A percentile compares a stretch with the other conserved stretches of the same genome.
Evolutionary conservation across 1,139 yeast genomes (phyloP).

Genomic region (Saccharomyces hybrid): DNA sequence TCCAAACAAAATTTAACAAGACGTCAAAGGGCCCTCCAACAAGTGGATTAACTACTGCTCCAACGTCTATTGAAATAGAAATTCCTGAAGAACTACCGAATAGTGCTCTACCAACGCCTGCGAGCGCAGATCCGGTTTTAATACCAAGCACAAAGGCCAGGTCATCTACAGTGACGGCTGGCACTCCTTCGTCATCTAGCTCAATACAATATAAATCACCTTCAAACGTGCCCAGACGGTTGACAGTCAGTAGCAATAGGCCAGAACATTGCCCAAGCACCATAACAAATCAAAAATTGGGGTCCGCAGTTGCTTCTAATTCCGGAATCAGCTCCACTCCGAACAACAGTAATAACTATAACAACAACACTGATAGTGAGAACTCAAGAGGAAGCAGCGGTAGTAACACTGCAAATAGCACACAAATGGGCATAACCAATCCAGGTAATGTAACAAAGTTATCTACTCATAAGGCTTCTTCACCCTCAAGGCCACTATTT

Average conservation of each 20-base stretch:
- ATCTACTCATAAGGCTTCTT: constrained; percentile 16
- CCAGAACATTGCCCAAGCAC: neutral
- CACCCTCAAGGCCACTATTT: constrained; percentile 17
- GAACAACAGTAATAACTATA: constrained; percentile 21
- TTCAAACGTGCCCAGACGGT: neutral
- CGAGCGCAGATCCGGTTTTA: constrained; percentile 2
- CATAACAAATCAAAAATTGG: neutral
- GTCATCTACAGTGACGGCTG: constrained; percentile 2
- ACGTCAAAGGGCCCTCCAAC: constrained; percentile 17
- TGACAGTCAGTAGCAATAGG: neutral
- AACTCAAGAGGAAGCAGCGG: constrained; percentile 33
- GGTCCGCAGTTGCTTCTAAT: constrained; percentile 2
- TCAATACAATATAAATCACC: constrained; percentile 7
- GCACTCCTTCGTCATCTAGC: constrained; percentile 11
- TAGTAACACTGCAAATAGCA: neutral
- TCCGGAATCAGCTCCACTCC: neutral
- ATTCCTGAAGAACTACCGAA: constrained; percentile 44
- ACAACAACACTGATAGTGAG: constrained; percentile 35
- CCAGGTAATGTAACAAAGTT: neutral
- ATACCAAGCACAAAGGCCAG: neutral
- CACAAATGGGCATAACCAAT: neutral
- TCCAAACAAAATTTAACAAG: constrained; percentile 26
- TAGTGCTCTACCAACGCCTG: constrained; percentile 18
- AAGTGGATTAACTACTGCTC: constrained; percentile 24
- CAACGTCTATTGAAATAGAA: constrained; percentile 48